These are phyloP conservation scores for Brettanomyces bruxellensis DNA, from an alignment of 805 yeast genomes.

Conservation along the genomic window DNA sequence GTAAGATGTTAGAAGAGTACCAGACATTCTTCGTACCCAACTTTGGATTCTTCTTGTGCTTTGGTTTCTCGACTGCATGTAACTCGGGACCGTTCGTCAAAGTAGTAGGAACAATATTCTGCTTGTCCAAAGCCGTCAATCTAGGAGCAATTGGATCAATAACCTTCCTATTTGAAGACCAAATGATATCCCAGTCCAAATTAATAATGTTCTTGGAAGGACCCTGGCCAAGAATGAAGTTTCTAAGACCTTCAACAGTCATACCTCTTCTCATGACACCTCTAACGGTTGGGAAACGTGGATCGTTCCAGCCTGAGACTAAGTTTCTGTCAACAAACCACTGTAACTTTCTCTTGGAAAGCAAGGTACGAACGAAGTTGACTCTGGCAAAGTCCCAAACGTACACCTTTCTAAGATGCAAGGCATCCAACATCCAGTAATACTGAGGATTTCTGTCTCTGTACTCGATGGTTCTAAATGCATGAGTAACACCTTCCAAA, in stretches of 20 bases:
- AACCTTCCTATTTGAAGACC: constrained; percentile 96
- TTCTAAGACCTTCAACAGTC: constrained; percentile 95
- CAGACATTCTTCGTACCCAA: constrained; percentile 79
- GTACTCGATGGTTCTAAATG: constrained; percentile 95
- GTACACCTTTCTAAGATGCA: constrained; percentile 82
- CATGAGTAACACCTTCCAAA: constrained; percentile 95
- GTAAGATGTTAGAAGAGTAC: constrained; percentile 50
- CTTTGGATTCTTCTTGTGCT: constrained; percentile 91
- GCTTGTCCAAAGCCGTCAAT: constrained; percentile 66
- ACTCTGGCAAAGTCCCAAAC: constrained; percentile 98
- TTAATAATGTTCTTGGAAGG: constrained; percentile 96
- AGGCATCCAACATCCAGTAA: constrained; percentile 85
- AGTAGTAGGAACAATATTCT: constrained; percentile 61
- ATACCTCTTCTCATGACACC: constrained; percentile 99
- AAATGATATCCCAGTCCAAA: constrained; percentile 93
- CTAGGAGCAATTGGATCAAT: constrained; percentile 97
- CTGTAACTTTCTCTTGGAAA: constrained; percentile 95
- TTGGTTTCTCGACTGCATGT: constrained; percentile 65
- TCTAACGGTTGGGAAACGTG: constrained; percentile 98
- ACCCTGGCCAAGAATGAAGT: constrained; percentile 91
- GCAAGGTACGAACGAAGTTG: constrained; percentile 89
- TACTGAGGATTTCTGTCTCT: constrained; percentile 98
- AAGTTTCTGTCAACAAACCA: constrained; percentile 94
- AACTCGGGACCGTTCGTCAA: constrained; percentile 65
- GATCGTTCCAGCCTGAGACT: constrained; percentile 96